Base-by-base conservation (phyloP, 2,329 filamentous ascomycete genomes). In the Esteya vermicola region DNA sequence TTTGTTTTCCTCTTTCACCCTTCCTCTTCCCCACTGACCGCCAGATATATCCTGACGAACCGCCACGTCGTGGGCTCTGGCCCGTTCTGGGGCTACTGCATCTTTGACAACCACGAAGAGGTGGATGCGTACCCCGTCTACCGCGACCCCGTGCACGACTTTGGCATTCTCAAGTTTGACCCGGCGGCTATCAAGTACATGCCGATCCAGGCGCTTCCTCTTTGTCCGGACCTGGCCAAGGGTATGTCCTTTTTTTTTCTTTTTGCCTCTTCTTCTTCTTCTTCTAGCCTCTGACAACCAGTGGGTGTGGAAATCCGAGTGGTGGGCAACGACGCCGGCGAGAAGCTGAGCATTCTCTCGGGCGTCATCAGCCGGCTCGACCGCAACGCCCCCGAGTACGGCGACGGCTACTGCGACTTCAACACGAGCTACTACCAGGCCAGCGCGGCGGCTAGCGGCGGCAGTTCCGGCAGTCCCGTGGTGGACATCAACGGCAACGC, bases 81-180 rank as follows among this genome's bases (percentile, higher is more conserved):
- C 1, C 91, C 91, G 1, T 98, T 98, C 61, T 96, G 89, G 81
- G 91, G 91, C 36, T 95, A 93, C 63, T 88, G 84, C 57, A 88
- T 98, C 50, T 98, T 98, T 58, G 93, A 98, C 59, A 98, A 98
- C 57, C 91, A 98, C 60, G 91, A 98, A 50, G 72, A 93, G 67
- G 91, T 91, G 51, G 91, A 98, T 57, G 89, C 93, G 36, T 85
- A 86, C 55, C 91, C 91, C 9, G 86, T 98, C 37, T 98, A 98
- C 63, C 85, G 91, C 53, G 91, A 98, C 54, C 93, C 91, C 14
- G 89, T 98, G 22, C 91, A 98, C 67, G 91, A 98, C 60, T 98
- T 98, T 52, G 91, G 91, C 46, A 93, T 98, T 51, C 74, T 98
- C 38, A 80, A 91, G 54, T 98, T 98, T 64, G 85, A 98, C 52